Evolutionary conservation across 163 green algal species (phyloP).

Genomic region (Scenedesmus sp.): DNA sequence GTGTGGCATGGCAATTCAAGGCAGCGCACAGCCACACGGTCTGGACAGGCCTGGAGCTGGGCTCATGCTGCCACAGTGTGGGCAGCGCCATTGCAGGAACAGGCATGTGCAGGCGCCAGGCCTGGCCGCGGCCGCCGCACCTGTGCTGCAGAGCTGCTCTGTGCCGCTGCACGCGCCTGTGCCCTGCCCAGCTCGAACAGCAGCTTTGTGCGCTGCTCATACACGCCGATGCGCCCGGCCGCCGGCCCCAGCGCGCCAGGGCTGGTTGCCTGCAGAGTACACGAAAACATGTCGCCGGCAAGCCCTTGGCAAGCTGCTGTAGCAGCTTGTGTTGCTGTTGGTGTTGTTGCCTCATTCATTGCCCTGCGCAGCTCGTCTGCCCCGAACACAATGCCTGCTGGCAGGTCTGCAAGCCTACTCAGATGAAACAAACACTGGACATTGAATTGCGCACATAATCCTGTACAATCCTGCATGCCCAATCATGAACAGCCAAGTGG

Average conservation of each 20-base stretch:
- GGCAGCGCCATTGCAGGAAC: neutral
- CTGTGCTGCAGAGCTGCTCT: constrained; percentile 16
- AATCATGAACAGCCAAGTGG: neutral
- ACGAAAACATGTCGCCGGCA: no score
- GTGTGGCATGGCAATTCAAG: no score
- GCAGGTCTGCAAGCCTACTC: neutral
- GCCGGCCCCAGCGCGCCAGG: constrained; percentile 38
- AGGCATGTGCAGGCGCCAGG: no score
- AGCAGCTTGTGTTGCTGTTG: neutral
- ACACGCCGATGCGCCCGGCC: constrained; percentile 47
- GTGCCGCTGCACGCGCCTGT: neutral
- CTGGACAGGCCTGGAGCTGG: no score
- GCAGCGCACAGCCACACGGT: no score
- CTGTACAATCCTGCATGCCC: no score
- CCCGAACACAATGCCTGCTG: neutral
- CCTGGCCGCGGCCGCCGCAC: neutral
- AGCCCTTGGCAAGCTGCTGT: neutral
- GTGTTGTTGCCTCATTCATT: no score
- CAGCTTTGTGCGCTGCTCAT: constrained; percentile 50
- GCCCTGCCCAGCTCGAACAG: constrained; percentile 43
- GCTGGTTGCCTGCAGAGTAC: neutral
- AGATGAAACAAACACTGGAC: no score
- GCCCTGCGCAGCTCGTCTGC: no score
- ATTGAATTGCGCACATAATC: no score
- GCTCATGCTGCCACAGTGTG: no score